Evolutionary conservation across 306 rosid species (phyloP), one percentile per base, ranked within the genome.

Genomic region (Datisca glomerata): DNA sequence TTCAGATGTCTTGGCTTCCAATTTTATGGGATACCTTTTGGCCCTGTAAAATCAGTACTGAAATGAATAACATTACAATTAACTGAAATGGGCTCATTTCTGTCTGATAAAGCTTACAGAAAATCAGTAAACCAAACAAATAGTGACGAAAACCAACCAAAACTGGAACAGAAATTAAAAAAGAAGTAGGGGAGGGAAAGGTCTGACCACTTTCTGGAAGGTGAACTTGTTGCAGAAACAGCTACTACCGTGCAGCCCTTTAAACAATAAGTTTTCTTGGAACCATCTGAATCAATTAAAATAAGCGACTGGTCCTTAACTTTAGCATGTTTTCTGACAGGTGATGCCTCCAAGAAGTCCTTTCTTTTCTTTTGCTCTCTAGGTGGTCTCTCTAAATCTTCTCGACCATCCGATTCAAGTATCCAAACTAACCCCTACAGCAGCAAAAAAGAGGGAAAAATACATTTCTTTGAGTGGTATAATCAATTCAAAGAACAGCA

Each of bases 351-450:
- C 12, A 67, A 60, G 57, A 65, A 32, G 14, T 89, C 91, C 36
- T 64, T 80, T 55, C 65, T 75, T 51, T 42, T 68, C 59, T 70
- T 81, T 52, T 57, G 80, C 57, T 78, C 89, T 41, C 23, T 67
- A 14, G 59, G 23, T 38, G 56, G 61, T 53, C 57, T 75, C 9
- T 79, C 87, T 46, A 12, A 37, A 44, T 42, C 61, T 60, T 63
- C 75, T 7, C 78, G 60, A 61, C 64, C 69, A 54, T 75, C 80
- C 18, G 83, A 52, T 59, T 76, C 95, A 47, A 83, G 54, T 38
- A 89, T 63, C 98, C 98, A 89, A 63, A 89, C 62, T 46, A 64
- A 60, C 24, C 98, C 98, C 98, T 89, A 47, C 16, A 63, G 54
- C 45, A 58, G 33, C 41, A 50, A 24, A 49, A 15, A 12, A 3